These are phyloP conservation scores for Boletus barrowsii DNA, from an alignment of 768 basidiomycete genomes.

Conservation along the genomic window DNA sequence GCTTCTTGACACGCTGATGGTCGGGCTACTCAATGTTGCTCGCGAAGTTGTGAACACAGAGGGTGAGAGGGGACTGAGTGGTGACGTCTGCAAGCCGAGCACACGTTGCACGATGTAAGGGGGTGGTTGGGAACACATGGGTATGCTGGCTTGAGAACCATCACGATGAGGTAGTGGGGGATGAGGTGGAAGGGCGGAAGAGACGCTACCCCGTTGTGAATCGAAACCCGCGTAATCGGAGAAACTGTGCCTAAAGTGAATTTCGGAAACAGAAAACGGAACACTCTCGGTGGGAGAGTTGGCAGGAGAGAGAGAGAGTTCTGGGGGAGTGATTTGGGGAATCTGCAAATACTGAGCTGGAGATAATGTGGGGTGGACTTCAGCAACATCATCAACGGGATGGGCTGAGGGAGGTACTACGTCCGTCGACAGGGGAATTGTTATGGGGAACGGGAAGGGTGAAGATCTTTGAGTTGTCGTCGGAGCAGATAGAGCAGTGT, in stretches of 20 bases:
- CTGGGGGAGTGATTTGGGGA: constrained; percentile 22
- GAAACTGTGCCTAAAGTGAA: constrained; percentile 45
- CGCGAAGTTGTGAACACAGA: not conserved
- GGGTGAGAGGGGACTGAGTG: constrained; percentile 16
- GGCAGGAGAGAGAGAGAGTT: constrained; percentile 26
- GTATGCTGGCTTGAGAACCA: constrained; percentile 17
- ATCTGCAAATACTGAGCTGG: constrained; percentile 28
- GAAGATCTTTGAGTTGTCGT: constrained; percentile 26
- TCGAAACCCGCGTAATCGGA: constrained; percentile 31
- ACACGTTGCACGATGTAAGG: constrained; percentile 33
- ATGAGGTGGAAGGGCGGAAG: constrained; percentile 41
- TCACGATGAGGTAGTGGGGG: constrained; percentile 36
- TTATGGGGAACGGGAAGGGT: constrained; percentile 44
- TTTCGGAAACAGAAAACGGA: constrained; percentile 53
- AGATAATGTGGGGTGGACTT: constrained; percentile 14
- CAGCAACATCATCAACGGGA: constrained; percentile 14
- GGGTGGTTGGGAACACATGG: constrained; percentile 19
- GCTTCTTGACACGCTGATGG: not conserved
- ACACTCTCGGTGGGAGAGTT: constrained; percentile 57
- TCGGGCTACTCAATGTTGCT: not conserved
- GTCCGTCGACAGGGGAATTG: constrained; percentile 43
- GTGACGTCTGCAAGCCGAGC: constrained; percentile 26
- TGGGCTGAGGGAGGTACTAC: constrained; percentile 21
- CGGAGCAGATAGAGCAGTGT: constrained; percentile 16
- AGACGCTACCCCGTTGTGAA: constrained; percentile 32